A percentile compares a stretch with the other conserved stretches of the same genome.
phyloP scores from a whole-genome alignment of 441 rosid genomes.

The Oxalis stricta region DNA sequence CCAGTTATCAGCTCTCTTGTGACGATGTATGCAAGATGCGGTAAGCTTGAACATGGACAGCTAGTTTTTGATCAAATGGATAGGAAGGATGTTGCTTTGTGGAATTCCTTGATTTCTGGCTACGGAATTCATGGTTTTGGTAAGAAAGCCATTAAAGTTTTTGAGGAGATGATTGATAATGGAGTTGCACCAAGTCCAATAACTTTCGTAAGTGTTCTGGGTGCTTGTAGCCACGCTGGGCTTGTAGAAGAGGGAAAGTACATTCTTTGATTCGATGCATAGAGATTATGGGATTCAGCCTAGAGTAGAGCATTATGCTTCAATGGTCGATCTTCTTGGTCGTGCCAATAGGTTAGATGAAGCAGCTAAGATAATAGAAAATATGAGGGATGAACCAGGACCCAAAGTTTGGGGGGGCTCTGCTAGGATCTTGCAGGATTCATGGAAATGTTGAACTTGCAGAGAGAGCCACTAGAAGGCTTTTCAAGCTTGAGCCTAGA shows the following conservation, averaged over 20 bases:
- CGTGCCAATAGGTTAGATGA: slow-evolving; percentile 55
- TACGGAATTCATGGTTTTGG: slow-evolving; percentile 61
- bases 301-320: slow-evolving; percentile 54
- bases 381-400: slow-evolving; percentile 60
- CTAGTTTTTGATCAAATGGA: slow-evolving; percentile 39
- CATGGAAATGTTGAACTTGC: slow-evolving; percentile 56
- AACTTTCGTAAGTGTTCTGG: slow-evolving; percentile 50
- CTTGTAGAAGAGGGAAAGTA: slow-evolving; percentile 60
- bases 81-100: slow-evolving; percentile 48
- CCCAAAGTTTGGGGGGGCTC: slow-evolving; percentile 68
- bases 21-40: slow-evolving; percentile 60
- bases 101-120: slow-evolving; percentile 57
- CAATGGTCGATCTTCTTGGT: slow-evolving; percentile 71
- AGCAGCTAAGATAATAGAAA: slow-evolving; percentile 41
- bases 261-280: slow-evolving; percentile 37
- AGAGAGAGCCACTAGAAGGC: slow-evolving; percentile 42
- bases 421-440: slow-evolving; percentile 58
- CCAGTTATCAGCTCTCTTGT: slow-evolving; percentile 51
- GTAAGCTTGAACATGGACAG: slow-evolving; percentile 45
- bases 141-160: slow-evolving; percentile 34
- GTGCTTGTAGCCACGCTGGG: slow-evolving; percentile 67
- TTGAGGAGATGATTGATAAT: slow-evolving; percentile 29
- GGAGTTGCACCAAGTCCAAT: slow-evolving; percentile 42
- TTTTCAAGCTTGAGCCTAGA: slow-evolving; percentile 46
- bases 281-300: slow-evolving; percentile 37